Conservation (phyloP, 202 grass and related monocot species). For the Dendrocalamus latiflorus region DNA sequence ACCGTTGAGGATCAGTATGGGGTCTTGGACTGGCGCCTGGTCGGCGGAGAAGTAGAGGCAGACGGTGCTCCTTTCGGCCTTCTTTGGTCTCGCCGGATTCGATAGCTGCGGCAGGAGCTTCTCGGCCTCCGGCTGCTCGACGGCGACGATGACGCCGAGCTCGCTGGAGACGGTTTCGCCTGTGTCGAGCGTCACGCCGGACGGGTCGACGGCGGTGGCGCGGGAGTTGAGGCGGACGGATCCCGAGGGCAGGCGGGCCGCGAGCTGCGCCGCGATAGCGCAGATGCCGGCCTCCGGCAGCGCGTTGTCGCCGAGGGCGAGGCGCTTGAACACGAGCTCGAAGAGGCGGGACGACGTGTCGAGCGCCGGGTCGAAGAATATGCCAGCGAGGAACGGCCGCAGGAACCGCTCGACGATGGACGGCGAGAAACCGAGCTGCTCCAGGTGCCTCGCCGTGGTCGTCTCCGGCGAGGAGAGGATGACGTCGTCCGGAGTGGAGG, state of each 20-base stretch:
- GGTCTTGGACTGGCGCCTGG: conserved; percentile 48
- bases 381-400: conserved; percentile 73
- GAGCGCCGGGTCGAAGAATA: conserved; percentile 85
- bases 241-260: conserved; percentile 33
- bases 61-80: conserved; percentile 55
- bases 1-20: conserved; percentile 80
- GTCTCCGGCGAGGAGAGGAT: conserved; percentile 62
- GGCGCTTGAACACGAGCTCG: conserved; percentile 87
- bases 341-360: conserved; percentile 83
- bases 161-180: conserved; percentile 56
- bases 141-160: conserved; percentile 69
- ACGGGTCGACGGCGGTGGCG: conserved; percentile 28
- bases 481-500: conserved; percentile 28
- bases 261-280: conserved; percentile 63
- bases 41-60: conserved; percentile 78
- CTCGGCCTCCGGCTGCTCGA: conserved; percentile 69
- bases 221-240: conserved; percentile 62
- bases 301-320: conserved; percentile 81
- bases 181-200: conserved; percentile 48
- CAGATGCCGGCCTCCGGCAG: conserved; percentile 73
- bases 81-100: neutral
- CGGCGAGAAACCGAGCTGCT: conserved; percentile 51
- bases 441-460: conserved; percentile 39
- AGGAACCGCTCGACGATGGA: conserved; percentile 80
- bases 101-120: conserved; percentile 51